Percentiles rank a stretch among this genome's conserved stretches.
phyloP scores from a whole-genome alignment of 2,329 filamentous ascomycete species.

The Aspergillus quadricinctus region DNA sequence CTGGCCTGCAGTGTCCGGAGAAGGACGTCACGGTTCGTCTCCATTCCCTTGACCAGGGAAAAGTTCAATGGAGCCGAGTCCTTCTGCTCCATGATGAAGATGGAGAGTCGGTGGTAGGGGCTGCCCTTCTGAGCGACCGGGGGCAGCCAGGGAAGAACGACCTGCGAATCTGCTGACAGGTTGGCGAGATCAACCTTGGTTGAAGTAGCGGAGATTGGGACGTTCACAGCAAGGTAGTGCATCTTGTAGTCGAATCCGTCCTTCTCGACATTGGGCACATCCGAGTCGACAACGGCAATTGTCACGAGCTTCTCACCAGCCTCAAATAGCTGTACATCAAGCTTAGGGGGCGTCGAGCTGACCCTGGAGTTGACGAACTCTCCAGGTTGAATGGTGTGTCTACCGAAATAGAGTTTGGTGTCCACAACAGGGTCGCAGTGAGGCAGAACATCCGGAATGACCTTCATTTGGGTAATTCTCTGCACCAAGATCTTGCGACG shows the following conservation, averaged over 20 bases:
- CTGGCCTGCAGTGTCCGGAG: slow-evolving; percentile 70
- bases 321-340: slow-evolving; percentile 83
- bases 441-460: slow-evolving; percentile 83
- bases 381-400: slow-evolving; percentile 67
- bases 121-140: slow-evolving; percentile 85
- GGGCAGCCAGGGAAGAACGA: slow-evolving; percentile 76
- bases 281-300: slow-evolving; percentile 80
- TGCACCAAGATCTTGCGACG: slow-evolving; percentile 75
- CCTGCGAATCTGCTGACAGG: slow-evolving; percentile 58
- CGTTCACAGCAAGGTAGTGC: slow-evolving; percentile 79
- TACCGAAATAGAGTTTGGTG: slow-evolving; percentile 75
- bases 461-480: slow-evolving; percentile 78
- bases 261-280: slow-evolving; percentile 73
- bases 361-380: slow-evolving; percentile 70
- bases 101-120: slow-evolving; percentile 81
- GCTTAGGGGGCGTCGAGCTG: slow-evolving; percentile 67
- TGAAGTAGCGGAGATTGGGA: slow-evolving; percentile 58
- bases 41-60: slow-evolving; percentile 50
- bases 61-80: slow-evolving; percentile 57
- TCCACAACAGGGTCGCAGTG: slow-evolving; percentile 73
- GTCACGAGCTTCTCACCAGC: slow-evolving; percentile 76
- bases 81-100: slow-evolving; percentile 79
- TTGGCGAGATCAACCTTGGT: slow-evolving; percentile 62
- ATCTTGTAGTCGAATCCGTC: slow-evolving; percentile 77
- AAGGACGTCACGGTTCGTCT: slow-evolving; percentile 62